Base-by-base conservation (phyloP, 2,329 filamentous ascomycete species). In the Nigrospora sphaerica region DNA sequence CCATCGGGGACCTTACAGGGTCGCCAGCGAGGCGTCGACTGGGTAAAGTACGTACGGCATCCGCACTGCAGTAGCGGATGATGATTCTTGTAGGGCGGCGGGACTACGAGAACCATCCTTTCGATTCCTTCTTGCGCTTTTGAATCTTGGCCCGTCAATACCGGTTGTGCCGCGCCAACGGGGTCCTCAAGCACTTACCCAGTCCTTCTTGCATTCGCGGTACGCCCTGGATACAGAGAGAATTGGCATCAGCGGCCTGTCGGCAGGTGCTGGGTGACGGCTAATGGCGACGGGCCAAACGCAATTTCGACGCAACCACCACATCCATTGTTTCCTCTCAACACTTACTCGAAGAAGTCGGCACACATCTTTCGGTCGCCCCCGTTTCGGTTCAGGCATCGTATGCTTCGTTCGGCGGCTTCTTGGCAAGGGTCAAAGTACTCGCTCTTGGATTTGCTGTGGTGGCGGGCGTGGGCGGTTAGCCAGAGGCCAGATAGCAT, bases 371-470 rank as follows among this genome's bases (percentile, higher is more conserved):
- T 74, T 54, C 83, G 80, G 62, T 97, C 89, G 13, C 88, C 91
- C 18, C 78, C 83, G 64, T 98, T 98, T 18, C 93, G 81, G 62
- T 90, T 85, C 61, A 98, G 71, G 61, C 93, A 98, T 64, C 81
- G 84, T 56, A 96, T 83, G 67, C 91, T 96, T 61, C 80, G 79
- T 55, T 85, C 74, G 9, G 93, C 92, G 6, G 89, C 89, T 59
- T 95, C 92, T 65, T 97, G 92, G 67, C 93, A 98, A 2, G 93
- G 93, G 59, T 98, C 93, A 64, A 88, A 89, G 70, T 86, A 97
- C 64, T 96, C 84, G 73, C 90, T 95, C 60, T 85, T 81, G 46
- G 76, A 78, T 74, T 97, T 97, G 56, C 92, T 95, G 59, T 50
- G 36, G 46, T 42, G 40, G 23, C 10, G n/a, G 10, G 23, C 23